Evolutionary conservation across 768 basidiomycete species (phyloP).

Genomic region (Mrakia frigida): DNA sequence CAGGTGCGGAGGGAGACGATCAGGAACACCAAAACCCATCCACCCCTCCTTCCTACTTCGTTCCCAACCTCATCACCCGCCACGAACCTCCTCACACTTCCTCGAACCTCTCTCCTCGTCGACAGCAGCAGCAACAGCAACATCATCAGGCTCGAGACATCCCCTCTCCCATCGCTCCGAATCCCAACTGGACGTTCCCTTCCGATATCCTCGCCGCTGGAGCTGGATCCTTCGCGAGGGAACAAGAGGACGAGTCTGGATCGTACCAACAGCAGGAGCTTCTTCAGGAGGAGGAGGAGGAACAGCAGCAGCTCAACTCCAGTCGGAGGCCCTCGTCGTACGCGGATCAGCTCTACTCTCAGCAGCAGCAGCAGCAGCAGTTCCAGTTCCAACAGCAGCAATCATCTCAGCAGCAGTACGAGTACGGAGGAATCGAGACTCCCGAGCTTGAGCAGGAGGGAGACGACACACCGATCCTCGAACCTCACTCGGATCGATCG

Average conservation of each 20-base stretch:
- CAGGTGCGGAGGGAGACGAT: not conserved
- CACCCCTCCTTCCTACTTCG: conserved; percentile 11
- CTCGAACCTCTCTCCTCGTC: not conserved
- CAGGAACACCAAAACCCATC: not conserved
- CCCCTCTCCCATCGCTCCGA: not conserved
- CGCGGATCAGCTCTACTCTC: conserved; percentile 1
- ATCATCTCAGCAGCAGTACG: not conserved
- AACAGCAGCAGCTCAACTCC: not conserved
- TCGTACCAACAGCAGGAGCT: not conserved
- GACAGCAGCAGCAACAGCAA: not conserved
- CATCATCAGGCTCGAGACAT: conserved; percentile 13
- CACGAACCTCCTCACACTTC: not conserved
- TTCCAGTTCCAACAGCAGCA: not conserved
- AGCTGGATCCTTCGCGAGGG: not conserved
- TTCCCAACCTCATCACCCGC: not conserved
- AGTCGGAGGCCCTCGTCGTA: not conserved
- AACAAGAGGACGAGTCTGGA: not conserved
- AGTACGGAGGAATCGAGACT: not conserved
- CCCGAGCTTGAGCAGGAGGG: not conserved
- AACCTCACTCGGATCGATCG: conserved; percentile 24
- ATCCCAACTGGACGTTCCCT: conserved; percentile 8
- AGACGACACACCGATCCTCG: conserved; percentile 20
- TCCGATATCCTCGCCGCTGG: conserved; percentile 20
- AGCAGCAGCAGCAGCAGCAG: not conserved
- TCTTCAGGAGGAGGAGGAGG: too few species aligned